A percentile compares a stretch with the other conserved stretches of the same genome.
phyloP scores from a whole-genome alignment of 2,329 filamentous ascomycete species.

The Boeremia exigua region DNA sequence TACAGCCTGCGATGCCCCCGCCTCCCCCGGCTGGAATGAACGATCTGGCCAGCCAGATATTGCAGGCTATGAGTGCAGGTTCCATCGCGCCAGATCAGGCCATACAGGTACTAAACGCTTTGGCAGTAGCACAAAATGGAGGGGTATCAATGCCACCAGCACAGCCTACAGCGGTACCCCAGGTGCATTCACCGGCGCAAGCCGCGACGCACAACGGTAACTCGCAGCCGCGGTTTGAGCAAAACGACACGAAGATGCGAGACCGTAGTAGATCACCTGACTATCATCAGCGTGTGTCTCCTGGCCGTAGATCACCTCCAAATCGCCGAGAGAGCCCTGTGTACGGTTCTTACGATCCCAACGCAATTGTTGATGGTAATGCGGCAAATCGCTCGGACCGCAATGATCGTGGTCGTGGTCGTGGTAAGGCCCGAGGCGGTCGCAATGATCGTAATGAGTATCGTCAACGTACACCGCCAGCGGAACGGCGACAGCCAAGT shows the following conservation, averaged over 20 bases:
- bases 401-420: conserved; percentile 62
- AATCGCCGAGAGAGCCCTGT: conserved; percentile 71
- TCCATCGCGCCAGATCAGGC: conserved; percentile 44
- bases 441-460: conserved; percentile 66
- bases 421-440: conserved; percentile 52
- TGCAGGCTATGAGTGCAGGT: conserved; percentile 44
- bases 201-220: conserved; percentile 25
- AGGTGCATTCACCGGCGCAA: conserved; percentile 24
- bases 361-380: conserved; percentile 60
- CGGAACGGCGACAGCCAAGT: conserved; percentile 67
- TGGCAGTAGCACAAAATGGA: conserved; percentile 35
- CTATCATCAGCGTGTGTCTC: conserved; percentile 69
- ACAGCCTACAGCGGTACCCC: conserved; percentile 26
- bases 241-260: conserved; percentile 43
- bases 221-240: conserved; percentile 30
- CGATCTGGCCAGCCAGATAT: conserved; percentile 40
- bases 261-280: conserved; percentile 61
- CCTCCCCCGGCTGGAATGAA: conserved; percentile 33
- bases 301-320: conserved; percentile 62
- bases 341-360: conserved; percentile 75
- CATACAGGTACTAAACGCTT: conserved; percentile 40
- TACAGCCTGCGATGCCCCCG: conserved; percentile 32
- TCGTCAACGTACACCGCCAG: conserved; percentile 85
- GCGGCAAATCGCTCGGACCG: conserved; percentile 62
- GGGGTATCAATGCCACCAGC: conserved; percentile 35